Percentiles rank a stretch among this genome's conserved stretches.
Evolutionary conservation across 2,329 filamentous ascomycete genomes (phyloP).

Genomic region (Emmonsia crescens): DNA sequence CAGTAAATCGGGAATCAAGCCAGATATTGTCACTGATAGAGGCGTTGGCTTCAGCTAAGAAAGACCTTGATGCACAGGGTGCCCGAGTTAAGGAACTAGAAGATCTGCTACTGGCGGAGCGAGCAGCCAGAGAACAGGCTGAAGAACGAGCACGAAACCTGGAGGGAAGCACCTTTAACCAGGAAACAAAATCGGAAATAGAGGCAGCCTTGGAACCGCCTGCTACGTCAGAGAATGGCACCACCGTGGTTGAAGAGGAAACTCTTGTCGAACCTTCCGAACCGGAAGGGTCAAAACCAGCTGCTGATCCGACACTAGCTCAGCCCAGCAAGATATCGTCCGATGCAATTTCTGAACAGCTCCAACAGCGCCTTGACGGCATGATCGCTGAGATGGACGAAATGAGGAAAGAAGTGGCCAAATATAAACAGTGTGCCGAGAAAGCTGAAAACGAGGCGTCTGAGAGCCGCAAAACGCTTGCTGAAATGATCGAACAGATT

Average conservation of each 20-base stretch:
- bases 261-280: slow-evolving; percentile 8
- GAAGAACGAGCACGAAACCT: slow-evolving; percentile 70
- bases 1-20: slow-evolving; percentile 46
- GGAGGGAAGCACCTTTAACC: slow-evolving; percentile 45
- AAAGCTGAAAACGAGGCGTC: slow-evolving; percentile 68
- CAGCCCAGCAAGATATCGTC: slow-evolving; percentile 17
- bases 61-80: slow-evolving; percentile 75
- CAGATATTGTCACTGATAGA: slow-evolving; percentile 80
- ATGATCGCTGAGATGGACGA: slow-evolving; percentile 72
- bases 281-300: slow-evolving; percentile 12
- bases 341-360: slow-evolving; percentile 32
- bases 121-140: slow-evolving; percentile 68
- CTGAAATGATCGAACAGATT: slow-evolving; percentile 79
- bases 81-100: slow-evolving; percentile 73
- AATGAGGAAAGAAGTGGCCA: slow-evolving; percentile 68
- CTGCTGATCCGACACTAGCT: slow-evolving; percentile 28
- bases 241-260: slow-evolving; percentile 8
- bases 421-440: slow-evolving; percentile 67
- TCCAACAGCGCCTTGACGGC: slow-evolving; percentile 62
- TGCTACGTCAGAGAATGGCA: slow-evolving; percentile 9
- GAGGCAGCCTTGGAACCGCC: slow-evolving; percentile 41
- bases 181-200: slow-evolving; percentile 31
- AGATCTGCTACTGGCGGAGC: slow-evolving; percentile 64
- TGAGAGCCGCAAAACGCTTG: slow-evolving; percentile 60
- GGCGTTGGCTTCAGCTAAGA: slow-evolving; percentile 70